phyloP scores from a whole-genome alignment of 73 alveolate genomes.

The Tetrahymena borealis region DNA sequence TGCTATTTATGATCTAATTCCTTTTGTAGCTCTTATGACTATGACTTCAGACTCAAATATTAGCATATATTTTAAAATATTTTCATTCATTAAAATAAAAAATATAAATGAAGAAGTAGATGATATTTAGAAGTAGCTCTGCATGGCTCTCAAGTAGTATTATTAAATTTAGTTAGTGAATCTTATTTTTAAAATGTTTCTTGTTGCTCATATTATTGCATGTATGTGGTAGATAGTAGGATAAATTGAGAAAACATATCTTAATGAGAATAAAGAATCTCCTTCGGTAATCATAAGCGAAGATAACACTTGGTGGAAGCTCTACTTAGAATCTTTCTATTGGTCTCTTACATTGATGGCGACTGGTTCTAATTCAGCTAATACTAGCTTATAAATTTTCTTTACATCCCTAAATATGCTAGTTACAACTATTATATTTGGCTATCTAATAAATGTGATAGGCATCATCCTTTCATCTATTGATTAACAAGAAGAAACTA shows the following conservation, averaged over 20 bases:
- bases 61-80: background rate
- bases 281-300: background rate
- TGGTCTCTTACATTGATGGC: background rate
- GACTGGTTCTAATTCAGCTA: background rate
- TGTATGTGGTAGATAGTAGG: background rate
- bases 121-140: background rate
- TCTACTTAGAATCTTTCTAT: background rate
- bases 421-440: background rate
- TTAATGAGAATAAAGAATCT: background rate
- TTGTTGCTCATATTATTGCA: background rate
- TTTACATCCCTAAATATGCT: background rate
- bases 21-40: background rate
- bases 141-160: background rate
- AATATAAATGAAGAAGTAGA: background rate
- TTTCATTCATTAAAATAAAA: background rate
- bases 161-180: background rate
- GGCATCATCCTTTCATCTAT: background rate
- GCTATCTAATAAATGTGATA: background rate
- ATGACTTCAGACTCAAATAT: background rate
- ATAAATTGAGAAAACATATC: background rate
- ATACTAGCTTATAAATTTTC: background rate
- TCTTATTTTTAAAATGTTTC: background rate
- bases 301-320: background rate
- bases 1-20: background rate
- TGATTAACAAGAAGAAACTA: background rate